These are phyloP conservation scores for Tylopilus felleus DNA, from an alignment of 768 basidiomycete species.

Conservation along the genomic window DNA sequence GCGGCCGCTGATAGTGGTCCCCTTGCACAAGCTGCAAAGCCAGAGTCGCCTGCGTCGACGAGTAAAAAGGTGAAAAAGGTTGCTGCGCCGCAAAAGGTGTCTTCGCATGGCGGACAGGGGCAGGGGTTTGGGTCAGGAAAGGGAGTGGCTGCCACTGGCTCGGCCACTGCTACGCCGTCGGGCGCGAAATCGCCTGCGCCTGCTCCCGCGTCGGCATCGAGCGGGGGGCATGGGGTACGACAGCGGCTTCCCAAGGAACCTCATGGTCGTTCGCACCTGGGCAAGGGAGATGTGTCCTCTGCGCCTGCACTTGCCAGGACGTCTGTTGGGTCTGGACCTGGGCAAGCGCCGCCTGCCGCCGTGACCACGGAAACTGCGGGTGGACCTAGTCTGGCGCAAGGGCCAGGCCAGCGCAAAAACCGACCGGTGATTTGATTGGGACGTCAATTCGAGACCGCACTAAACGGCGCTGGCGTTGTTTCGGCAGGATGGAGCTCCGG, in stretches of 20 bases:
- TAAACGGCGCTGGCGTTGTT: too few species aligned
- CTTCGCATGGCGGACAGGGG: background rate
- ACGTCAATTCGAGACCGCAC: too few species aligned
- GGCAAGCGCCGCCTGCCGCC: background rate
- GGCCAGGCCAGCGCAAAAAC: too few species aligned
- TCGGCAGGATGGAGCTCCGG: background rate
- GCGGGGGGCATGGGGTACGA: background rate
- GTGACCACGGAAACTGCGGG: conserved; percentile 5
- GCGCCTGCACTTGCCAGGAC: too few species aligned
- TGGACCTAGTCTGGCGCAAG: background rate
- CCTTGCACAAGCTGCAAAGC: conserved; percentile 35
- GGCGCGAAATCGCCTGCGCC: too few species aligned
- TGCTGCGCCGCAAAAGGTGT: conserved; percentile 23
- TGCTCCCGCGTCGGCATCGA: conserved; percentile 6
- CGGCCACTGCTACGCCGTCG: background rate
- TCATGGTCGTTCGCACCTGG: too few species aligned
- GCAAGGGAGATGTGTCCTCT: background rate
- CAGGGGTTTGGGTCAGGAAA: background rate
- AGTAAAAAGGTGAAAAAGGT: conserved; percentile 38
- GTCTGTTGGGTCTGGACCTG: background rate
- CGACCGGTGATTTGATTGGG: too few species aligned
- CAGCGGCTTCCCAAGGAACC: too few species aligned
- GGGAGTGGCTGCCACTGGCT: background rate
- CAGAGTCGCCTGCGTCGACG: conserved; percentile 26
- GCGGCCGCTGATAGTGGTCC: too few species aligned